Conservation (phyloP, 202 grass and related monocot genomes). For the Zoysia matrella region DNA sequence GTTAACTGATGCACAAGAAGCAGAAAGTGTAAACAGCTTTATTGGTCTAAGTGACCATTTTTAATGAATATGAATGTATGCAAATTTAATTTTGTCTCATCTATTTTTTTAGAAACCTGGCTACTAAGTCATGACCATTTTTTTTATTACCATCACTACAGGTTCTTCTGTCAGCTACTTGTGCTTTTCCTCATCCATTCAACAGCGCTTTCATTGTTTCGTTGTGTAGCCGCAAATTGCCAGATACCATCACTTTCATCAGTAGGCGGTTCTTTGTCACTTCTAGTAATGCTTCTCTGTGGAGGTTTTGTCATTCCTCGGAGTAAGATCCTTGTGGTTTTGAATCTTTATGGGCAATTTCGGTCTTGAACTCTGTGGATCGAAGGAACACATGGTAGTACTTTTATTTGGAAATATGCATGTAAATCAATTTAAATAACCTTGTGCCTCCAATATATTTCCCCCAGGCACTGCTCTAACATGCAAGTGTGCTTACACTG, state of each 20-base stretch:
- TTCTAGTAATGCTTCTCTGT: conserved; percentile 36
- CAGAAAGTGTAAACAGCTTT: too few species aligned
- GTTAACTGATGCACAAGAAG: too few species aligned
- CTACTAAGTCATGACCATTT: not conserved
- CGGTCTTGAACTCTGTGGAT: not conserved
- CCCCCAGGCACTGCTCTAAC: not conserved
- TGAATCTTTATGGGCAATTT: not conserved
- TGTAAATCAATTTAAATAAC: not conserved
- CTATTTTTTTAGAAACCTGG: not conserved
- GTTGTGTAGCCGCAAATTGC: conserved; percentile 50
- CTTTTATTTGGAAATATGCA: too few species aligned
- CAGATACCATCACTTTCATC: conserved; percentile 42
- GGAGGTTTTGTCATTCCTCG: conserved; percentile 61
- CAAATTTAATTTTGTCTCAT: not conserved
- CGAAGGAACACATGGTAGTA: not conserved
- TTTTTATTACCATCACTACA: conserved; percentile 4
- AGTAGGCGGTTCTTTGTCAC: not conserved
- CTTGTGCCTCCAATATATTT: not conserved
- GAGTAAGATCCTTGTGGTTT: conserved; percentile 26
- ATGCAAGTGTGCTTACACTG: not conserved
- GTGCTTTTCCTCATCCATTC: conserved; percentile 63
- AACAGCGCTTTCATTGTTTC: conserved; percentile 60
- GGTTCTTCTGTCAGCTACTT: conserved; percentile 66
- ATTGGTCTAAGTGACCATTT: too few species aligned
- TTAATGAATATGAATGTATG: too few species aligned